Evolutionary conservation across 768 basidiomycete species (phyloP).

Genomic region (Melanogaster broomeanus): DNA sequence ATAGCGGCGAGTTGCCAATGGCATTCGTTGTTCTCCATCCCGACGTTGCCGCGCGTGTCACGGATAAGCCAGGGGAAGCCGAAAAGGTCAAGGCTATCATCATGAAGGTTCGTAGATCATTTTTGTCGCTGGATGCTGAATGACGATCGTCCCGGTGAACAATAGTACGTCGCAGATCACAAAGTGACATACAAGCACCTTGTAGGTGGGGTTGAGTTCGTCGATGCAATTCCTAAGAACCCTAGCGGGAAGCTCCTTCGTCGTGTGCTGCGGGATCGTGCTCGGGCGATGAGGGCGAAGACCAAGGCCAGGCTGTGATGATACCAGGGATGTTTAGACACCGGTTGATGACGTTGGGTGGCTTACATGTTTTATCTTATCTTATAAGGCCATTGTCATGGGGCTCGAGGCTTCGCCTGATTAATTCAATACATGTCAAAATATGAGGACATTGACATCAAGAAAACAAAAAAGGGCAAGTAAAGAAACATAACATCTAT

Average conservation of each 20-base stretch:
- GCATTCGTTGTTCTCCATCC: constrained; percentile 61
- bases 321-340: neutral
- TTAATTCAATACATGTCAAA: no score
- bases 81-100: constrained; percentile 47
- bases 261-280: constrained; percentile 52
- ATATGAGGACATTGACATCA: no score
- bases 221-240: constrained; percentile 58
- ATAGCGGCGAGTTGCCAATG: constrained; percentile 69
- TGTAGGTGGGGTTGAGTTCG: constrained; percentile 58
- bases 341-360: no score
- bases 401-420: no score
- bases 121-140: constrained; percentile 3
- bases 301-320: constrained; percentile 27
- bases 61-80: constrained; percentile 28
- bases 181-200: constrained; percentile 62
- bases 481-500: no score
- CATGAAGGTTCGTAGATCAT: constrained; percentile 39
- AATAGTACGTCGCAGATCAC: constrained; percentile 53
- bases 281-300: constrained; percentile 31
- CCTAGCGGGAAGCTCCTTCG: constrained; percentile 63
- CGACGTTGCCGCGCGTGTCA: constrained; percentile 39
- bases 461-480: no score
- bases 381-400: no score
- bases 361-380: constrained; percentile 15
- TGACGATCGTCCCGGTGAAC: neutral